Percentiles rank a stretch among this genome's conserved stretches.
Evolutionary conservation across 805 yeast species (phyloP).

Genomic region (Citeromyces matritensis): DNA sequence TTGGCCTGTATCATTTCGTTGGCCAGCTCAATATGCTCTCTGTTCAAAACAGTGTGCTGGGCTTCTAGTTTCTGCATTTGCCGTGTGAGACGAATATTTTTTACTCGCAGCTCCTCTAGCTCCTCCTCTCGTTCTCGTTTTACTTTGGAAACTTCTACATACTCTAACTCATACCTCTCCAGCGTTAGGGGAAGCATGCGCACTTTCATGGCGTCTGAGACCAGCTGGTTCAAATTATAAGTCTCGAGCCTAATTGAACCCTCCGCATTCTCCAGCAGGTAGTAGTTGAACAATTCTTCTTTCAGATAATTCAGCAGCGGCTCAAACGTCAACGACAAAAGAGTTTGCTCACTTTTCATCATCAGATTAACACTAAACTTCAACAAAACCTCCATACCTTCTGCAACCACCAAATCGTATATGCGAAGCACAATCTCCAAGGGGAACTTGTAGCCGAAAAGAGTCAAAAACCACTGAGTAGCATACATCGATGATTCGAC

Average conservation of each 20-base stretch:
- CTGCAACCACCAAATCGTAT: conserved; percentile 77
- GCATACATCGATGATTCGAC: conserved; percentile 92
- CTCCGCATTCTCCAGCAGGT: conserved; percentile 23
- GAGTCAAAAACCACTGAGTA: conserved; percentile 91
- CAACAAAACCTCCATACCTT: conserved; percentile 78
- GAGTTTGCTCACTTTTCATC: conserved; percentile 44
- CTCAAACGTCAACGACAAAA: conserved; percentile 60
- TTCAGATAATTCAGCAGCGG: conserved; percentile 62
- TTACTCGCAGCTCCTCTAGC: conserved; percentile 37
- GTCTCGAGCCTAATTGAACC: conserved; percentile 10
- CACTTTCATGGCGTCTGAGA: conserved; percentile 63
- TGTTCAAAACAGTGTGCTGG: conserved; percentile 50
- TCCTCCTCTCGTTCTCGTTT: conserved; percentile 56
- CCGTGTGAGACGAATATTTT: conserved; percentile 59
- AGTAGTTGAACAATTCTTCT: conserved; percentile 62
- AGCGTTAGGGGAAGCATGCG: conserved; percentile 61
- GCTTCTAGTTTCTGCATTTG: conserved; percentile 64
- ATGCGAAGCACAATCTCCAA: conserved; percentile 76
- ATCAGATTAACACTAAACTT: conserved; percentile 76
- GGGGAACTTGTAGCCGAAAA: conserved; percentile 93
- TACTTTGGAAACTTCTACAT: conserved; percentile 49
- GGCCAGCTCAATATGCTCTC: conserved; percentile 77
- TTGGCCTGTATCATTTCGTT: conserved; percentile 78
- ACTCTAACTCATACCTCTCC: conserved; percentile 59
- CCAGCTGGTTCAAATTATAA: conserved; percentile 62